These are phyloP conservation scores for Aspergillus asperescens DNA, from an alignment of 495 filamentous ascomycete genomes.

Conservation along the genomic window DNA sequence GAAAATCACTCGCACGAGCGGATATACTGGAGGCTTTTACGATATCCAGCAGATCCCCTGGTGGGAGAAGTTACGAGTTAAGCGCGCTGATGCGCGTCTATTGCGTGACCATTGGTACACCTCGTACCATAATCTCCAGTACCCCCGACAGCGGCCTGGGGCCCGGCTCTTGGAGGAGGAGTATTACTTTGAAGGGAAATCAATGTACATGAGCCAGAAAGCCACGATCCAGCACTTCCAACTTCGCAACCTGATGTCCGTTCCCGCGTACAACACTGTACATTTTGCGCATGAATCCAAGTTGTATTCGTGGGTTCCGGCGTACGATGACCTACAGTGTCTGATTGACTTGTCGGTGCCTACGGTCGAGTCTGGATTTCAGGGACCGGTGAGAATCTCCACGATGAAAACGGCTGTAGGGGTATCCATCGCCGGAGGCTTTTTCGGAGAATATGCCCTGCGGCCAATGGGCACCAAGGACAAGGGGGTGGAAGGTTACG, in stretches of 20 bases:
- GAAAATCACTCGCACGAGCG: conserved; percentile 34
- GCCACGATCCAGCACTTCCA: conserved; percentile 79
- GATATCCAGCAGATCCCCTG: conserved; percentile 82
- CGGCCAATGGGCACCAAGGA: conserved; percentile 44
- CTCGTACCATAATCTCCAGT: conserved; percentile 40
- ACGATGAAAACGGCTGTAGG: conserved; percentile 63
- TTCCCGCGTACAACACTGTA: conserved; percentile 65
- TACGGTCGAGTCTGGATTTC: conserved; percentile 33
- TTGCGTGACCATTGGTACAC: conserved; percentile 49
- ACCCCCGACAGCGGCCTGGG: conserved; percentile 24
- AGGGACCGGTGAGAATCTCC: conserved; percentile 53
- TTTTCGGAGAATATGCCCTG: conserved; percentile 75
- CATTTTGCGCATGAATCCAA: conserved; percentile 66
- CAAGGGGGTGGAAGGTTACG: conserved; percentile 52
- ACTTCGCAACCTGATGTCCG: conserved; percentile 75
- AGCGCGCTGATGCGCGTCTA: conserved; percentile 53
- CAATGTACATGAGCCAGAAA: conserved; percentile 61
- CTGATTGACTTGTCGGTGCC: conserved; percentile 61
- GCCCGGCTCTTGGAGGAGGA: conserved; percentile 28
- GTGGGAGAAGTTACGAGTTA: conserved; percentile 55
- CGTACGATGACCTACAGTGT: conserved; percentile 35
- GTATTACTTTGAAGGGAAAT: conserved; percentile 61
- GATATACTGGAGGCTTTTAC: conserved; percentile 52
- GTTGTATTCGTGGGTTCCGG: conserved; percentile 45
- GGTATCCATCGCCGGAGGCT: conserved; percentile 73